Conservation (phyloP, 306 rosid species). For the Prunus fruticosa region DNA sequence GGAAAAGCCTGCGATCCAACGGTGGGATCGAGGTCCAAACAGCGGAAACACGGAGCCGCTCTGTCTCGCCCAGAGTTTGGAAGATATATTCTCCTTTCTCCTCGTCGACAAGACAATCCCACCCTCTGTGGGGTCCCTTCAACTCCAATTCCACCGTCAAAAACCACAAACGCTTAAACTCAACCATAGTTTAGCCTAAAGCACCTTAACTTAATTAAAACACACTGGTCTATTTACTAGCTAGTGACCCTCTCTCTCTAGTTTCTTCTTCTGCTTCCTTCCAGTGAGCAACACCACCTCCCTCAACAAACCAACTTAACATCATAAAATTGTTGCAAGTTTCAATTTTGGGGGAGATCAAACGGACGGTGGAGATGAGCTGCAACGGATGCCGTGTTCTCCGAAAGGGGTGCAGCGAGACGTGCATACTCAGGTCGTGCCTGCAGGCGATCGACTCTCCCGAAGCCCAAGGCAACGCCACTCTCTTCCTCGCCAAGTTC, state of each 20-base stretch:
- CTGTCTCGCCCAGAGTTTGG: constrained; percentile 56
- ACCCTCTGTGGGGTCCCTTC: constrained; percentile 9
- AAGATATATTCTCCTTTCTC: constrained; percentile 30
- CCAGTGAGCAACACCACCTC: not conserved
- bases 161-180: constrained; percentile 1
- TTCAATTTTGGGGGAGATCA: not conserved
- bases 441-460: constrained; percentile 62
- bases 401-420: constrained; percentile 63
- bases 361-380: constrained; percentile 44
- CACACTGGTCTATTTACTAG: not conserved
- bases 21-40: not conserved
- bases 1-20: not conserved
- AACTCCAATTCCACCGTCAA: constrained; percentile 13
- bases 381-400: constrained; percentile 80
- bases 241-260: too few species aligned
- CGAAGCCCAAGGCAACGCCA: constrained; percentile 60
- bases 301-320: not conserved
- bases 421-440: constrained; percentile 50
- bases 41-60: constrained; percentile 75
- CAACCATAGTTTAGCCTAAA: constrained; percentile 6
- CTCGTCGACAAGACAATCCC: constrained; percentile 7
- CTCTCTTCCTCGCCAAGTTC: constrained; percentile 67
- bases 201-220: not conserved
- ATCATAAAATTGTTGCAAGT: not conserved
- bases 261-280: not conserved